phyloP scores from a whole-genome alignment of 2,329 filamentous ascomycete genomes.

The Penicillium verrucosum region DNA sequence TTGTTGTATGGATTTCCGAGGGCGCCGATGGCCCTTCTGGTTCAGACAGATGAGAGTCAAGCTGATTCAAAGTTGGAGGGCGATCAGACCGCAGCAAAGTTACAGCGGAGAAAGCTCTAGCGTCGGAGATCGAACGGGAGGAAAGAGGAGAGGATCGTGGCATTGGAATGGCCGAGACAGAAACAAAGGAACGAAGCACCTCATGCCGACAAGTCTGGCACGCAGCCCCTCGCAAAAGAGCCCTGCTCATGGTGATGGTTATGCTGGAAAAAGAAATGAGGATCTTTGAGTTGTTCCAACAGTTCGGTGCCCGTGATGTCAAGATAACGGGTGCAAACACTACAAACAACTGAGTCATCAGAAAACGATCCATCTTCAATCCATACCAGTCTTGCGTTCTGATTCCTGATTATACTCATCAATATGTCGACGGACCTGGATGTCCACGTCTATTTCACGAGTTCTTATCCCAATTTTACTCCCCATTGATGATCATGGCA shows the following conservation, averaged over 20 bases:
- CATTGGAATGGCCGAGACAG: slow-evolving; percentile 26
- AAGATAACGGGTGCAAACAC: slow-evolving; percentile 19
- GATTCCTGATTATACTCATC: slow-evolving; percentile 10
- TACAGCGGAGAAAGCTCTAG: slow-evolving; percentile 26
- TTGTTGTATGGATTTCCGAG: neutral
- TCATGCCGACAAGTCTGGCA: slow-evolving; percentile 32
- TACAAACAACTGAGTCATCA: slow-evolving; percentile 26
- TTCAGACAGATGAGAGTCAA: slow-evolving; percentile 14
- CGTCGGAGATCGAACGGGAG: slow-evolving; percentile 13
- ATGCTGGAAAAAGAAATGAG: slow-evolving; percentile 4
- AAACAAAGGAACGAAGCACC: slow-evolving; percentile 29
- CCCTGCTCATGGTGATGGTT: slow-evolving; percentile 29
- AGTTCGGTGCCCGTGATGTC: slow-evolving; percentile 1
- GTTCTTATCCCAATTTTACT: slow-evolving; percentile 23
- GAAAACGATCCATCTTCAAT: slow-evolving; percentile 13
- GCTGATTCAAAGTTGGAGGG: slow-evolving; percentile 14
- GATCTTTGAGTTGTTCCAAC: neutral
- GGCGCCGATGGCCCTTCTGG: slow-evolving; percentile 6
- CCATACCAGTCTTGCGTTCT: neutral
- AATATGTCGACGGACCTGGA: slow-evolving; percentile 56
- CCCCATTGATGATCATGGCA: slow-evolving; percentile 26
- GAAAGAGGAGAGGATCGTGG: slow-evolving; percentile 17
- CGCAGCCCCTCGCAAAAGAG: slow-evolving; percentile 29
- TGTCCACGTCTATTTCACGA: slow-evolving; percentile 51
- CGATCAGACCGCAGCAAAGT: slow-evolving; percentile 25